Percentiles rank a stretch among this genome's conserved stretches.
Conservation (phyloP, 225 moss, liverwort and hornwort genomes). For the Marchantia polymorpha region DNA sequence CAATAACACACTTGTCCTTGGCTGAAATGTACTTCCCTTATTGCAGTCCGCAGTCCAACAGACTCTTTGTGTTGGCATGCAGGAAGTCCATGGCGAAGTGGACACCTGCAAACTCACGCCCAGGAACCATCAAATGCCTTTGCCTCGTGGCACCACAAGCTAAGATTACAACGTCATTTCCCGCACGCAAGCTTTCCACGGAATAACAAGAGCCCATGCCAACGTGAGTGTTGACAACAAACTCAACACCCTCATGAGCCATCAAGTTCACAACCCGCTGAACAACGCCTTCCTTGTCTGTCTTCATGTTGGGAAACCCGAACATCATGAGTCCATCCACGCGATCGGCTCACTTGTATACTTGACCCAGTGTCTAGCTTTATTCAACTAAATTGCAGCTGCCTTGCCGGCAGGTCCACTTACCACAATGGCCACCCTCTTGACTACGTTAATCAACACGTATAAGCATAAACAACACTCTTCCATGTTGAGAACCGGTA, state of each 20-base stretch:
- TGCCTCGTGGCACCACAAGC: slow-evolving; percentile 82
- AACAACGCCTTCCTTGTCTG: slow-evolving; percentile 72
- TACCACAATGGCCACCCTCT: slow-evolving; percentile 52
- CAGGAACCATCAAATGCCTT: slow-evolving; percentile 70
- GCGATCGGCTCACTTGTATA: slow-evolving; percentile 77
- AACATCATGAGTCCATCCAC: slow-evolving; percentile 95
- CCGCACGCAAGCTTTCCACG: slow-evolving; percentile 54
- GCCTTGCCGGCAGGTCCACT: slow-evolving; percentile 87
- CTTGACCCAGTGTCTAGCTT: slow-evolving; percentile 69
- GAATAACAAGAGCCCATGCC: slow-evolving; percentile 60
- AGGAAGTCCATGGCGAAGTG: slow-evolving; percentile 88
- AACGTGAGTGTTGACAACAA: slow-evolving; percentile 76
- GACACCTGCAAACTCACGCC: slow-evolving; percentile 65
- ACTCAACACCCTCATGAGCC: slow-evolving; percentile 67
- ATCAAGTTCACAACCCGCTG: slow-evolving; percentile 74
- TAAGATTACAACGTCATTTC: slow-evolving; percentile 59
- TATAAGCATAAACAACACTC: neutral
- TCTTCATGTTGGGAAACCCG: slow-evolving; percentile 91
- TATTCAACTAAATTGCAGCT: slow-evolving; percentile 81
- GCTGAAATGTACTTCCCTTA: slow-evolving; percentile 77
- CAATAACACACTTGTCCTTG: slow-evolving; percentile 74
- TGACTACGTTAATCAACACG: neutral
- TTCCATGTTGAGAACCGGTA: neutral
- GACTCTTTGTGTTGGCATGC: slow-evolving; percentile 67
- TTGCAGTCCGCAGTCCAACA: slow-evolving; percentile 64